Evolutionary conservation across 164 flowering plant genomes (phyloP), one percentile per base, ranked within the genome.

Genomic region (Magnolia officinalis): DNA sequence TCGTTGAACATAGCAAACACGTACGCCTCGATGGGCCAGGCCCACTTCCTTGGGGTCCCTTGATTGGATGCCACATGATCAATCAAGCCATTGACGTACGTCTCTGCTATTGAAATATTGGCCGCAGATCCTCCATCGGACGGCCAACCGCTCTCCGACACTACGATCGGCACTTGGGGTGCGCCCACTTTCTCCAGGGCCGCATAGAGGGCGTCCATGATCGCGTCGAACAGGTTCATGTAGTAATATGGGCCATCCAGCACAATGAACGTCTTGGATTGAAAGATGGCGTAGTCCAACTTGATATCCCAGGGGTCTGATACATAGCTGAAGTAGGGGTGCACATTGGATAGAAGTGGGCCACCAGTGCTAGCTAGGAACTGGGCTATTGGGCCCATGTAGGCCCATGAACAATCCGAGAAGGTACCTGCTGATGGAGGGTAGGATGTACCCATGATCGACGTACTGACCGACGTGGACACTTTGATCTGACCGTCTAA

Each of bases 1-100:
- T 73, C 80, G 59, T 78, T 59, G 67, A 78, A 78, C 59, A 73
- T 66, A 20, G 80, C 76, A 72, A 73, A 78, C 45, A 74, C 8
- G 20, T 70, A 74, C 45, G 74, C 49, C 50, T 78, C 74, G 14
- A 70, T 45, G 58, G 18, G 61, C 20, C 29, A 18, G 8, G 58
- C 52, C 8, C 70, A 66, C 66, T 70, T 63, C 55, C 23, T 70
- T 8, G 80, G 80, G 1, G 77, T 74, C 2, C 80, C 77, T 6
- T 50, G 24, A 11, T 29, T 7, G 3, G 64, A 20, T 1, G 69
- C 5, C 2, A 71, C 50, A 13, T 76, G 74, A 2, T 37, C 45
- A 2, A 76, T 49, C 51, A 76, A 69, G 52, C 50, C 65, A 11
- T n/a, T 63, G 49, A 31, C 49, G 49, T 76, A 76, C 6, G 23